Base-by-base conservation (phyloP, 2,329 filamentous ascomycete species). In the Epichloe gansuensis region DNA sequence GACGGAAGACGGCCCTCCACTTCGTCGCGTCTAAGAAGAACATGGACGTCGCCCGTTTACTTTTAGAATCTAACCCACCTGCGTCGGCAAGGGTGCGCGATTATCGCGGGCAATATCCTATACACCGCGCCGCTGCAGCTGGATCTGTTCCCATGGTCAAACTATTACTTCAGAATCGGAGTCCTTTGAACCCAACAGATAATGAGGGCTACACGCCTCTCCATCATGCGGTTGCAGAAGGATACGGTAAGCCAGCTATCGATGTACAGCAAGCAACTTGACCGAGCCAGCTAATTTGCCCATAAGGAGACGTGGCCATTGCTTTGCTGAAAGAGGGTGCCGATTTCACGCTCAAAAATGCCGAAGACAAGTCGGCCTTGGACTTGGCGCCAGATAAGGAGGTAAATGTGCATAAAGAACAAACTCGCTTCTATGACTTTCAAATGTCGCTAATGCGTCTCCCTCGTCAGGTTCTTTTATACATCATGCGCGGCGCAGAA, bases 11-110 rank as follows among this genome's bases (percentile, higher is more conserved):
- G 23, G 88, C 86, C 9, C 78, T 98, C 21, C 91, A 97, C 69
- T 95, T 97, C 65, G 83, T 90, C 48, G 85, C 88, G 13, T 95
- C 90, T 35, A 98, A 98, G 69, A 82, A 81, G 62, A 91, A 95
- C 64, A 73, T 96, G 45, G 88, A 94, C 57, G 76, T 86, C 6
- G 89, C 89, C 28, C 84, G 83, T 48, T 82, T 81, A 54, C 78
- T 98, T n/a, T 71, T 98, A 41, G 75, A 78, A 17, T 76, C 82
- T 60, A 85, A 86, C 54, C 75, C 77, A 0, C 71, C 78, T 1
- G 91, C 89, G 12, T 89, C 85, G 4, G 81, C 90, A 1, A 76
- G 91, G 28, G 77, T 91, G 2, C 88, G 88, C 57, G 93, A 98
- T 65, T 86, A 81, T 62, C 80, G 90, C 34, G 88, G 88, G n/a